phyloP scores from a whole-genome alignment of 768 basidiomycete genomes.

The Boletus pseudo-olivaceus region DNA sequence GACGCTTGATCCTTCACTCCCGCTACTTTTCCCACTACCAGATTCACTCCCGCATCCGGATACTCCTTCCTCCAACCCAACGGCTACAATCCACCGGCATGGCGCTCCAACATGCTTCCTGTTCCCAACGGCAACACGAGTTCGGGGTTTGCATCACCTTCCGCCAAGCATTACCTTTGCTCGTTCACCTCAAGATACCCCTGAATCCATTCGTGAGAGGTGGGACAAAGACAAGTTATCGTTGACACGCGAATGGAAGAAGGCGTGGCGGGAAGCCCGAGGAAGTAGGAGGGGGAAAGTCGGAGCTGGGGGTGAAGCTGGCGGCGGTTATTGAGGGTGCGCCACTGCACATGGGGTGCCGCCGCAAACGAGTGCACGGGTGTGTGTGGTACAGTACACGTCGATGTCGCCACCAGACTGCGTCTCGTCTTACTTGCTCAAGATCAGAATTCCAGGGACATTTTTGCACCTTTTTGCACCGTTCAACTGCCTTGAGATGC shows the following conservation, averaged over 20 bases:
- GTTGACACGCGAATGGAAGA: constrained; percentile 76
- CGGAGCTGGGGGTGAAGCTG: constrained; percentile 36
- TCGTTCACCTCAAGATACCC: constrained; percentile 23
- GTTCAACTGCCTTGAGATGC: background rate
- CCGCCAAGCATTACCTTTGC: constrained; percentile 16
- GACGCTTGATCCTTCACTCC: constrained; percentile 49
- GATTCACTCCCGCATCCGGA: constrained; percentile 19
- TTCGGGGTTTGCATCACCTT: constrained; percentile 48
- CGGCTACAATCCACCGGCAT: background rate
- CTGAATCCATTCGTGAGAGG: constrained; percentile 49
- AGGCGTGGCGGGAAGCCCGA: constrained; percentile 68
- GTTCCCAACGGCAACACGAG: constrained; percentile 36
- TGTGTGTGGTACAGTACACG: background rate
- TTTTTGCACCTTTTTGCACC: background rate
- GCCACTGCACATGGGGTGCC: background rate
- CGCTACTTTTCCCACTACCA: constrained; percentile 61
- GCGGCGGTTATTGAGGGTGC: constrained; percentile 8
- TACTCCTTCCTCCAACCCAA: constrained; percentile 12
- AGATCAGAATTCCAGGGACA: background rate
- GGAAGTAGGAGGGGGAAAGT: constrained; percentile 57
- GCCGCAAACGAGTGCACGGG: background rate
- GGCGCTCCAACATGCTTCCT: constrained; percentile 23
- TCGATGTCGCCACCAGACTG: background rate
- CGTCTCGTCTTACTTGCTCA: background rate
- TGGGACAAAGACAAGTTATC: constrained; percentile 72